Evolutionary conservation across 1,284 basidiomycete species (phyloP).

Genomic region (Ceratobasidium theobromae): DNA sequence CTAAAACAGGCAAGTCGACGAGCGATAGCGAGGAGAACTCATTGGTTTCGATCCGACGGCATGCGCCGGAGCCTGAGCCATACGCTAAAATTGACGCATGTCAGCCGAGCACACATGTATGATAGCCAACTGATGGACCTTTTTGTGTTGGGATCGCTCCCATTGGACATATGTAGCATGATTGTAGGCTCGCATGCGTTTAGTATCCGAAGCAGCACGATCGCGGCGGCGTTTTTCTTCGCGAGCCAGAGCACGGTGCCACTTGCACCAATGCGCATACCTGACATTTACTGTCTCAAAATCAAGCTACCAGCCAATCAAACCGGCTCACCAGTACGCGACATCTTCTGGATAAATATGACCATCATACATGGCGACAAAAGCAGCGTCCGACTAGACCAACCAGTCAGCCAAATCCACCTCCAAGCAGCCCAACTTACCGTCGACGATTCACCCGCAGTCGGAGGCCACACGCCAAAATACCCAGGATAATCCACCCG

Average conservation of each 20-base stretch:
- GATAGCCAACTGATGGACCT: background rate
- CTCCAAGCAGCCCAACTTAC: background rate
- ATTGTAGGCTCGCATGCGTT: constrained; percentile 11
- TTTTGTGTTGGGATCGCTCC: constrained; percentile 22
- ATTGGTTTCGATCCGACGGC: constrained; percentile 22
- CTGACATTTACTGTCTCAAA: background rate
- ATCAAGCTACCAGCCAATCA: background rate
- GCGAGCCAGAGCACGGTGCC: constrained; percentile 27
- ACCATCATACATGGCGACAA: constrained; percentile 23
- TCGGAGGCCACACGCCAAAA: constrained; percentile 10
- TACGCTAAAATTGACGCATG: background rate
- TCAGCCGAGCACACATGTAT: too few relatives aligned
- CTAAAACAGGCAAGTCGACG: constrained; percentile 30
- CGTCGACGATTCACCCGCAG: constrained; percentile 18
- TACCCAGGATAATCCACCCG: constrained; percentile 3
- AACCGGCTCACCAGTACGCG: constrained; percentile 6
- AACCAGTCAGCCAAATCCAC: background rate
- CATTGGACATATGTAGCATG: constrained; percentile 22
- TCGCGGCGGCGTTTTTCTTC: constrained; percentile 28
- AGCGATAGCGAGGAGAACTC: constrained; percentile 12
- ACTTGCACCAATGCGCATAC: constrained; percentile 30
- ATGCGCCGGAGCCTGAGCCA: background rate
- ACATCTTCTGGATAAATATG: constrained; percentile 22
- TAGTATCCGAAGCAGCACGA: constrained; percentile 19
- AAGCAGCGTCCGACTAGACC: constrained; percentile 26